phyloP scores from a whole-genome alignment of 1,284 basidiomycete species.

The Chalciporus sp. region DNA sequence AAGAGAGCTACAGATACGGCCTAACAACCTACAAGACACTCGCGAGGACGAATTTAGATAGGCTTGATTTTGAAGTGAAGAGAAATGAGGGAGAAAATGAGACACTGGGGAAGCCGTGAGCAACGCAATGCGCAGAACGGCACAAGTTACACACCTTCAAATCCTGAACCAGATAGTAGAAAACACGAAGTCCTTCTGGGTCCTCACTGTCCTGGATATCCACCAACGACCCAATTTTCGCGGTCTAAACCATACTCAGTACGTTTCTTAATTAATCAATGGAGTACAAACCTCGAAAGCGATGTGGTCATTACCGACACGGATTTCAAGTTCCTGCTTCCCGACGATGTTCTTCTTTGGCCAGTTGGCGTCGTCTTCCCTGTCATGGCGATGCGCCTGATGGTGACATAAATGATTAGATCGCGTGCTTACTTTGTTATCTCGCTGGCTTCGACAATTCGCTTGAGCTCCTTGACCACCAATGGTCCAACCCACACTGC shows the following conservation, averaged over 20 bases:
- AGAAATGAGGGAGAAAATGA: conserved; percentile 96
- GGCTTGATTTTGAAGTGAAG: conserved; percentile 99
- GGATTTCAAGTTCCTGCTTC: conserved; percentile 96
- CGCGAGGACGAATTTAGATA: conserved; percentile 53
- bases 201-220: conserved; percentile 98
- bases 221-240: conserved; percentile 95
- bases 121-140: conserved; percentile 1
- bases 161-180: conserved; percentile 98
- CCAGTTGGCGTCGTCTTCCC: conserved; percentile 98
- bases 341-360: conserved; percentile 99
- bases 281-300: conserved; percentile 83
- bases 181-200: conserved; percentile 96
- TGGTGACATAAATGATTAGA: not conserved
- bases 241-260: conserved; percentile 63
- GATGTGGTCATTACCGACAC: conserved; percentile 94
- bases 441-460: conserved; percentile 93
- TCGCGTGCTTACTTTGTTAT: conserved; percentile 81
- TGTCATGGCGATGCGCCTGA: conserved; percentile 36
- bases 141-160: conserved; percentile 67
- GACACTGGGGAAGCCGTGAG: conserved; percentile 63
- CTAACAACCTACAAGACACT: conserved; percentile 4
- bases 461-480: conserved; percentile 91
- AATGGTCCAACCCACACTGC: conserved; percentile 93
- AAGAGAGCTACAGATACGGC: not conserved
- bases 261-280: not conserved